Percentiles rank a stretch among this genome's conserved stretches.
Evolutionary conservation across 2,329 filamentous ascomycete genomes (phyloP).

Genomic region (Monosporascus cannonballus): DNA sequence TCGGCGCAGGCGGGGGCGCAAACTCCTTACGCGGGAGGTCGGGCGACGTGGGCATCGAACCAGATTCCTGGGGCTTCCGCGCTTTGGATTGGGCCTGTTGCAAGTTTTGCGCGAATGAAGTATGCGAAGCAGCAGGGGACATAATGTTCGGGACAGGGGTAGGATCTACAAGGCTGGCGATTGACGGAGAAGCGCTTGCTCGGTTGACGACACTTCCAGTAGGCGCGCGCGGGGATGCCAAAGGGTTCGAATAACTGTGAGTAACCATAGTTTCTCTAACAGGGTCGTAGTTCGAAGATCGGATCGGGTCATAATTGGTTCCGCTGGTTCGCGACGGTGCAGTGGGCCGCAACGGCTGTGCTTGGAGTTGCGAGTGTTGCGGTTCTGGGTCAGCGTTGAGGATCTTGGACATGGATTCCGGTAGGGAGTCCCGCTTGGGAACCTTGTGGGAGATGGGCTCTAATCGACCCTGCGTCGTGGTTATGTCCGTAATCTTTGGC

Average conservation of each 20-base stretch:
- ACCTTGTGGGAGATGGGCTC: conserved; percentile 36
- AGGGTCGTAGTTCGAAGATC: conserved; percentile 64
- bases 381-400: conserved; percentile 46
- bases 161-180: conserved; percentile 82
- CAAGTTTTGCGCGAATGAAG: conserved; percentile 26
- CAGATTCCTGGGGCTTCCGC: conserved; percentile 28
- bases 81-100: conserved; percentile 22
- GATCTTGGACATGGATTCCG: conserved; percentile 49
- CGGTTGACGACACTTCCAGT: conserved; percentile 47
- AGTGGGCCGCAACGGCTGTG: conserved; percentile 32
- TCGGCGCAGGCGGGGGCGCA: conserved; percentile 27
- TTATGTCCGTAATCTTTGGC: conserved; percentile 35
- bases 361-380: conserved; percentile 38
- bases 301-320: conserved; percentile 84
- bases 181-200: conserved; percentile 85
- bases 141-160: conserved; percentile 35
- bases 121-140: conserved; percentile 32
- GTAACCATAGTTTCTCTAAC: conserved; percentile 55
- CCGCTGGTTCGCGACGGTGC: conserved; percentile 59
- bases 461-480: conserved; percentile 17
- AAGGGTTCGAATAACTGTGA: conserved; percentile 40
- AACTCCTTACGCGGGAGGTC: conserved; percentile 32
- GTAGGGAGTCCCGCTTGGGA: conserved; percentile 45
- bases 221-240: conserved; percentile 46
- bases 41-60: conserved; percentile 37